Evolutionary conservation across 2,329 filamentous ascomycete genomes (phyloP), one percentile per base, ranked within the genome.

Genomic region (Seiridium unicorne): DNA sequence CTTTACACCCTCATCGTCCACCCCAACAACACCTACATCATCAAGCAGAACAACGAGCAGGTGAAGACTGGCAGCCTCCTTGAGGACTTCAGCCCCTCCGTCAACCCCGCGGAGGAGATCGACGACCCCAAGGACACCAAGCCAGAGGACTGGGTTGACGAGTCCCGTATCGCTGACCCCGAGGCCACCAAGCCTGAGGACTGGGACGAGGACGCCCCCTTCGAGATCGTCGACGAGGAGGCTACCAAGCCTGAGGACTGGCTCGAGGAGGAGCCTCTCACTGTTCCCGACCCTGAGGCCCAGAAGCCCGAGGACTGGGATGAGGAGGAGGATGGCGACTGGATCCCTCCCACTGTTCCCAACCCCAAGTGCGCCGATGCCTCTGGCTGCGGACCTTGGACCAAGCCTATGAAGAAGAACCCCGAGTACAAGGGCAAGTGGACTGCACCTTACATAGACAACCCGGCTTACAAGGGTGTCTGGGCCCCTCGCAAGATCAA

Each of bases 261-360:
- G 95, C 89, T 99, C 64, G 94, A 93, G 77, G 82, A 93, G 64
- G 95, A 98, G 83, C 86, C 93, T 66, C 79, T 85, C 64, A 90
- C 86, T 66, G 82, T 98, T 63, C 86, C 93, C 60, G 95, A 99
- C 81, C 95, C 95, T 59, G 93, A 97, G 81, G 93, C 94, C 56
- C 84, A 91, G 82, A 99, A 98, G 89, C 95, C 95, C 64, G 93
- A 97, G 81, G 95, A 98, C 76, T 99, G 95, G 95, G 94, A 97
- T 80, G 94, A 99, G 62, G 95, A 99, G 83, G 95, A 99, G 82
- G 95, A 99, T 77, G 95, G 95, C 77, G 95, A 99, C 83, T 99
- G 93, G 93, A 78, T 96, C 68, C 81, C 93, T 57, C 95, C 94
- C 61, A 93, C 89, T 59, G 87, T 99, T 59, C 86, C 92, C 75